These are phyloP conservation scores for Pythium aristosporum DNA, from an alignment of 352 stramenopile species.

Conservation along the genomic window DNA sequence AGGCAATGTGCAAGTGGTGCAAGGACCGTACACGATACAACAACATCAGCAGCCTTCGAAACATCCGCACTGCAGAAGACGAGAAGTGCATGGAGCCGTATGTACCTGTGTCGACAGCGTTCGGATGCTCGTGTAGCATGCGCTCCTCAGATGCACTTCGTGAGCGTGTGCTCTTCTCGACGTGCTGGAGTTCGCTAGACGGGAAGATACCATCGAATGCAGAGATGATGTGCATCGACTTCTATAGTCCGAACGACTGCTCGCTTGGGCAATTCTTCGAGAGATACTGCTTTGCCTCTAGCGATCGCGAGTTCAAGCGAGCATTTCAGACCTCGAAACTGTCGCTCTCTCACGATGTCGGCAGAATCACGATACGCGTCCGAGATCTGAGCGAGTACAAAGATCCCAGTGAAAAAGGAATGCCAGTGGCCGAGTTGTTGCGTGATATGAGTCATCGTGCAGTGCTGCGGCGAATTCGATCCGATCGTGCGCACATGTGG, in stretches of 20 bases:
- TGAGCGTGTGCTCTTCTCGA: conserved; percentile 80
- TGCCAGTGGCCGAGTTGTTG: conserved; percentile 50
- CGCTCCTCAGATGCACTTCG: conserved; percentile 56
- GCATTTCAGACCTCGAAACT: conserved; percentile 79
- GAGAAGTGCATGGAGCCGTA: conserved; percentile 12
- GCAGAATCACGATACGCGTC: conserved; percentile 65
- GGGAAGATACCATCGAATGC: conserved; percentile 76
- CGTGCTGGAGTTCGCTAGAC: conserved; percentile 81
- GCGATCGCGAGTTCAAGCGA: conserved; percentile 72
- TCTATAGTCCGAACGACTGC: conserved; percentile 83
- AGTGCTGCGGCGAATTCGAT: conserved; percentile 60
- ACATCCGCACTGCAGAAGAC: conserved; percentile 34
- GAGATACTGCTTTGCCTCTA: conserved; percentile 74
- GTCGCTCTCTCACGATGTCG: conserved; percentile 82
- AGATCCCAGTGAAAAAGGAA: conserved; percentile 50
- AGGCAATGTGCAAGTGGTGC: conserved; percentile 83
- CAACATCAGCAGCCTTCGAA: conserved; percentile 79
- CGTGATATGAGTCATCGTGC: conserved; percentile 63
- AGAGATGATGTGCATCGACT: conserved; percentile 89
- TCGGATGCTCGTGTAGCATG: conserved; percentile 59
- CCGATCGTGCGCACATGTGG: conserved; percentile 70
- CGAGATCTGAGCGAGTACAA: conserved; percentile 75
- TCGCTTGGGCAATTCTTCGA: conserved; percentile 81
- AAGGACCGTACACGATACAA: conserved; percentile 81
- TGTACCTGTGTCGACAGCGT: conserved; percentile 16